Percentiles rank a stretch among this genome's conserved stretches.
Evolutionary conservation across 345 rosid genomes (phyloP).

Genomic region (Diplotaxis tenuifolia): DNA sequence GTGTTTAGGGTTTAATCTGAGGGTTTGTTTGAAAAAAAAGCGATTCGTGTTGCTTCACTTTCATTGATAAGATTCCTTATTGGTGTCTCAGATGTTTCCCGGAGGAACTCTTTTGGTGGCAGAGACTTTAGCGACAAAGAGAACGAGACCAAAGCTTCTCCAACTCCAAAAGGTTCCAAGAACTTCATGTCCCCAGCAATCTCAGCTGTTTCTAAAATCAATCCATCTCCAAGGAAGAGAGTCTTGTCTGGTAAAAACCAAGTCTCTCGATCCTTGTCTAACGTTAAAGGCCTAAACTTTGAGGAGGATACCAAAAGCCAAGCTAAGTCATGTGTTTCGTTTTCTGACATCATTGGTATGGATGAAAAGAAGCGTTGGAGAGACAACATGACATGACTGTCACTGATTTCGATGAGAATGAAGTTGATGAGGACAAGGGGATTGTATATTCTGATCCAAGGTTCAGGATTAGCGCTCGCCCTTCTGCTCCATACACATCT

Average conservation of each 20-base stretch:
- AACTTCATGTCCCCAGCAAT: slow-evolving; percentile 90
- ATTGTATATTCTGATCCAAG: slow-evolving; percentile 48
- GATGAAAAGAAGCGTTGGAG: slow-evolving; percentile 25
- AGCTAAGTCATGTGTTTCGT: slow-evolving; percentile 40
- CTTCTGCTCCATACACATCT: slow-evolving; percentile 33
- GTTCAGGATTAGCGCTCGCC: slow-evolving; percentile 43
- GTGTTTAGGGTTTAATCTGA: too few relatives aligned
- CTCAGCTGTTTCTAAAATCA: slow-evolving; percentile 67
- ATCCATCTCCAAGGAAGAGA: slow-evolving; percentile 46
- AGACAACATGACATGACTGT: slow-evolving; percentile 36
- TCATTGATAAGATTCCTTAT: too few relatives aligned
- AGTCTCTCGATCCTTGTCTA: slow-evolving; percentile 39
- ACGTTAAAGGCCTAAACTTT: slow-evolving; percentile 35
- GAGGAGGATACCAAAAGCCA: slow-evolving; percentile 36
- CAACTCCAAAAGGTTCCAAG: slow-evolving; percentile 51
- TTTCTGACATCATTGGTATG: background rate
- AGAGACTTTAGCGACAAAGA: slow-evolving; percentile 64
- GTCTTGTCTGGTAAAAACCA: slow-evolving; percentile 66
- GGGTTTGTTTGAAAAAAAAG: background rate
- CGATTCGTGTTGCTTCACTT: too few relatives aligned
- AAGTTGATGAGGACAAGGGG: slow-evolving; percentile 30
- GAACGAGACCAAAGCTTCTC: slow-evolving; percentile 45
- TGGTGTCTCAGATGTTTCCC: slow-evolving; percentile 38
- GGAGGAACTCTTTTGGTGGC: slow-evolving; percentile 42
- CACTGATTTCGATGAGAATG: slow-evolving; percentile 29